Conservation (phyloP, 495 filamentous ascomycete species). For the Evansstolkia leycettana region DNA sequence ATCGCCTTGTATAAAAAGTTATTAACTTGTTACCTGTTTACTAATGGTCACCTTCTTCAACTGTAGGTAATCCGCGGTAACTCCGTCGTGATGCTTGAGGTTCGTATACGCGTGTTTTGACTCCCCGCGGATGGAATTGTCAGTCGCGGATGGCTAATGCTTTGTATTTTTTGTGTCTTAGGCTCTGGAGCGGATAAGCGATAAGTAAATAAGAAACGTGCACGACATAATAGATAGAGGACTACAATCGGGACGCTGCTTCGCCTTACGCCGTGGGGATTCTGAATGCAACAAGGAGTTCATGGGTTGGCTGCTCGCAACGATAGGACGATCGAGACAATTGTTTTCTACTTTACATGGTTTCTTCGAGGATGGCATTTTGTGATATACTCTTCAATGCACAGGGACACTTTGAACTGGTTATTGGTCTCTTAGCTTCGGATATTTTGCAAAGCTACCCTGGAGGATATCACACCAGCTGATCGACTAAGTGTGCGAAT, state of each 20-base stretch:
- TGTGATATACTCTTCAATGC: too few relatives aligned
- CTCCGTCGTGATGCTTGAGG: conserved; percentile 93
- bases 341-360: conserved; percentile 10
- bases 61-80: conserved; percentile 72
- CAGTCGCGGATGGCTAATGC: not conserved
- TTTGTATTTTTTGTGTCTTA: conserved; percentile 10
- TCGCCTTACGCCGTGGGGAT: conserved; percentile 9
- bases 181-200: conserved; percentile 49
- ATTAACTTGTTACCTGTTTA: not conserved
- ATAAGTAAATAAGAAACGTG: conserved; percentile 22
- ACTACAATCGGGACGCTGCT: conserved; percentile 1
- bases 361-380: too few relatives aligned
- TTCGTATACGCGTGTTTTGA: conserved; percentile 15
- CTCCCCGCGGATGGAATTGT: not conserved
- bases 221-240: too few relatives aligned
- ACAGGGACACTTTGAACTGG: too few relatives aligned
- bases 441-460: too few relatives aligned
- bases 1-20: not conserved
- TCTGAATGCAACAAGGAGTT: conserved; percentile 28
- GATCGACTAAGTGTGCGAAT: too few relatives aligned
- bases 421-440: too few relatives aligned
- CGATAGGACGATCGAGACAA: conserved; percentile 26
- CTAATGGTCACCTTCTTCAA: not conserved
- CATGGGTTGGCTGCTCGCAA: conserved; percentile 28
- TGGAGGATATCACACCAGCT: too few relatives aligned